Base-by-base conservation (phyloP, 225 moss, liverwort and hornwort genomes). In the Anthoceros angustus region DNA sequence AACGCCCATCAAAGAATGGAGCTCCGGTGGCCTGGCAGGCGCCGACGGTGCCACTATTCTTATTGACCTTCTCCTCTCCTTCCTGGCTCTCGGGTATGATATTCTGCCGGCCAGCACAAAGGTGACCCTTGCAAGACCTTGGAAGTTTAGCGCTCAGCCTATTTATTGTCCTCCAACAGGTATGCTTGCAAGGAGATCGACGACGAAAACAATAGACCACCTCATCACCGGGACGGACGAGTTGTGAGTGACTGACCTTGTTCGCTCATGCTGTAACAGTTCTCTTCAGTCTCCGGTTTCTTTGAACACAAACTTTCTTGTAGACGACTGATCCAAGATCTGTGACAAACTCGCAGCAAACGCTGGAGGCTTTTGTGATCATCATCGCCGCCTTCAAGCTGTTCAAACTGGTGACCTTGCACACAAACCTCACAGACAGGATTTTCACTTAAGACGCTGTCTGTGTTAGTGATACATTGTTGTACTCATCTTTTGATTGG, bases 171-270 rank as follows among this genome's bases (percentile, higher is more conserved):
- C 45, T 46, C 2, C 14, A 18, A 23, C 55, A 55, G 55, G 23
- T 55, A 55, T 23, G 55, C 55, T 8, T 55, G 55, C 55, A 55
- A 55, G 55, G 55, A 55, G 55, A 55, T 55, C 23, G 55, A 55
- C n/a, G n/a, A 18, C 6, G 55, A 9, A 20, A 55, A 55, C 55
- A 23, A 55, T 20, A 15, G 23, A 0, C 14, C 55, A 7, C 7
- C 8, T 1, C 8, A 55, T 55, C 55, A 55, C 14, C 55, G 55
- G 55, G 55, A 55, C 55, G 16, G 16, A 55, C 18, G 55, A 55
- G 18, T 55, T 20, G 55, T 55, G n/a, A 55, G 55, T 55, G 7
- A 18, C 18, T 20, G n/a, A 9, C 23, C 12, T 18, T 18, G 46
- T 12, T 48, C 18, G 18, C 2, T 12, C 14, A 48, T 2, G 1